Evolutionary conservation across 2,329 filamentous ascomycete species (phyloP), one percentile per base, ranked within the genome.

Genomic region (Curvularia spicifera): DNA sequence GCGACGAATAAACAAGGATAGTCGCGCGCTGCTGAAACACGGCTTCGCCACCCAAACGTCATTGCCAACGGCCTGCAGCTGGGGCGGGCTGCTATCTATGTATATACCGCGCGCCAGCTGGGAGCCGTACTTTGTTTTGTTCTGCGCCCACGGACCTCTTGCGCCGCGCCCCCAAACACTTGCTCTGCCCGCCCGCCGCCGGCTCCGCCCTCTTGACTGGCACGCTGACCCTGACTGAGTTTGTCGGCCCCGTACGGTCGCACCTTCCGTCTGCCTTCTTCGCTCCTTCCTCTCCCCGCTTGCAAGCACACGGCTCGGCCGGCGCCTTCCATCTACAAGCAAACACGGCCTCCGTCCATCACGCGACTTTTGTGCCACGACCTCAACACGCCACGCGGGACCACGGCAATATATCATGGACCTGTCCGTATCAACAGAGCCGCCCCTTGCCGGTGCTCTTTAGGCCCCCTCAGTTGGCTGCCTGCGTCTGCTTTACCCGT

Each of bases 401-500:
- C 26, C 6, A 31, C 33, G 9, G 35, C 33, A 24, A n/a, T 42
- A 22, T 22, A 20, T 49, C 20, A 29, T 44, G 13, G 24, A 37
- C 49, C 28, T 28, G 31, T 29, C 51, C 4, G 15, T 42, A n/a
- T 24, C 31, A 45, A 39, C 29, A 53, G 42, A n/a, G n/a, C n/a
- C n/a, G n/a, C n/a, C n/a, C n/a, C n/a, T n/a, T 46, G 42, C 40
- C 40, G 26, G 8, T 29, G 22, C 43, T 39, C 8, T 15, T 53
- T 4, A 18, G 47, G 22, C 44, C 24, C 29, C 52, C 33, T 46
- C 40, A 58, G 28, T 53, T 46, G 57, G 49, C 53, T 43, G 29
- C 60, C 52, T 53, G 66, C 65, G 26, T 72, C 69, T 44, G 72
- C 75, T 49, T 33, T 78, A 43, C 65, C 66, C 3, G 68, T 73